Percentiles rank a stretch among this genome's conserved stretches.
phyloP scores from a whole-genome alignment of 164 flowering plant species.

The Tetrastigma voinierianum region DNA sequence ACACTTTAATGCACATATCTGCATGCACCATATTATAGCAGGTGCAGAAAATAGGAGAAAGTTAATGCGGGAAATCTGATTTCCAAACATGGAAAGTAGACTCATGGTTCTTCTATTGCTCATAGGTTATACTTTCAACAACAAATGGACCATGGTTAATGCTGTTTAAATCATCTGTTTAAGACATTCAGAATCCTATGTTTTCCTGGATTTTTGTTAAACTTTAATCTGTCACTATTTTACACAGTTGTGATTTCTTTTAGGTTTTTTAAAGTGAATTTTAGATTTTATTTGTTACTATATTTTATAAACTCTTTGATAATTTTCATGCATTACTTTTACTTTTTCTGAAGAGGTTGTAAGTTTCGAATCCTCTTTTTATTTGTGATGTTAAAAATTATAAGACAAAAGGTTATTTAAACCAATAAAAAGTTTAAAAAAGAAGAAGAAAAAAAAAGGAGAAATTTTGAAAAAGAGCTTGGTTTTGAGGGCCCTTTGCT shows the following conservation, averaged over 20 bases:
- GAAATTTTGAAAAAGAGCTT: conserved; percentile 9
- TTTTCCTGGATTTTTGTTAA: neutral
- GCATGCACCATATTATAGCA: conserved; percentile 29
- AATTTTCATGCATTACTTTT: neutral
- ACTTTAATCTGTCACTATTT: too few species aligned
- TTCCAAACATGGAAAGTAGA: neutral
- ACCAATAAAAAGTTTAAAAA: too few species aligned
- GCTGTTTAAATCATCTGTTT: too few species aligned
- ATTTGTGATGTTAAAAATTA: neutral
- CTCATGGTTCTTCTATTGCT: neutral
- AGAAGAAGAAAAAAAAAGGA: neutral
- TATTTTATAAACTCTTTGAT: too few species aligned
- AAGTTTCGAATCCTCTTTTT: too few species aligned
- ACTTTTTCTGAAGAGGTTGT: too few species aligned
- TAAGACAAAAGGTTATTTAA: neutral
- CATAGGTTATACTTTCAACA: too few species aligned
- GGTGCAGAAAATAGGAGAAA: too few species aligned
- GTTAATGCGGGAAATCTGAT: neutral
- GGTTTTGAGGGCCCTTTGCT: conserved; percentile 37
- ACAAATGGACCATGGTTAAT: too few species aligned
- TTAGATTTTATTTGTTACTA: too few species aligned
- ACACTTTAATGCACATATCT: conserved; percentile 33
- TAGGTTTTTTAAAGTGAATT: too few species aligned
- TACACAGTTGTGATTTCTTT: too few species aligned
- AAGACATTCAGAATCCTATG: neutral